Evolutionary conservation across 768 basidiomycete genomes (phyloP).

Genomic region (Pleurotus djamor): DNA sequence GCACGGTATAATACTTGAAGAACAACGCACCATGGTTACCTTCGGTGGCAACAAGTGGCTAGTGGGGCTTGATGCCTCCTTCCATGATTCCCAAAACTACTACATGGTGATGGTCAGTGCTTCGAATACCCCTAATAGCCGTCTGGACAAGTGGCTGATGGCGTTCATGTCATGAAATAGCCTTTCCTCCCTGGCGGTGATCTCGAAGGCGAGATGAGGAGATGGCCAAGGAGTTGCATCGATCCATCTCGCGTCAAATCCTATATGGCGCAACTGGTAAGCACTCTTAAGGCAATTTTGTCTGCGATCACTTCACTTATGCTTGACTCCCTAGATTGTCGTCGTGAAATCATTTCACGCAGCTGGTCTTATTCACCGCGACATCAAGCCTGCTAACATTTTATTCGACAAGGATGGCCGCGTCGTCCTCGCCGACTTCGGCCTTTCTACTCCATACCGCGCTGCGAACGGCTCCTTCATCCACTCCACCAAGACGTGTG

Average conservation of each 20-base stretch:
- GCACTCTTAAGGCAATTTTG: neutral
- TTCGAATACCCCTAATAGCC: neutral
- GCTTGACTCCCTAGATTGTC: neutral
- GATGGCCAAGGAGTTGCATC: neutral
- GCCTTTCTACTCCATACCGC: constrained; percentile 2
- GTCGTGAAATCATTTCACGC: constrained; percentile 3
- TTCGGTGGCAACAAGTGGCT: neutral
- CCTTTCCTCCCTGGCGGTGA: constrained; percentile 6
- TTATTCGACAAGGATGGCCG: neutral
- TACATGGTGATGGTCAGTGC: constrained; percentile 9
- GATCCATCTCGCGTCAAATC: neutral
- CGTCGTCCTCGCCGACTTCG: constrained; percentile 8
- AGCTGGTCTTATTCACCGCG: constrained; percentile 9
- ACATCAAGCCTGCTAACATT: constrained; percentile 9
- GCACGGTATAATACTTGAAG: neutral
- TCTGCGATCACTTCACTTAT: no score
- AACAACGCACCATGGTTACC: constrained; percentile 1
- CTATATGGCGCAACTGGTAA: constrained; percentile 4
- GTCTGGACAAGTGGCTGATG: no score
- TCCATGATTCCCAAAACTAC: constrained; percentile 6
- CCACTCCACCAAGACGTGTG: constrained; percentile 21
- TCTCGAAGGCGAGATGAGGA: constrained; percentile 1
- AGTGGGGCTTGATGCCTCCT: constrained; percentile 6
- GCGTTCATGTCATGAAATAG: neutral
- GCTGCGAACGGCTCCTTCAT: constrained; percentile 7